phyloP scores from a whole-genome alignment of 1,284 basidiomycete species.

The Microbotryum saponariae region DNA sequence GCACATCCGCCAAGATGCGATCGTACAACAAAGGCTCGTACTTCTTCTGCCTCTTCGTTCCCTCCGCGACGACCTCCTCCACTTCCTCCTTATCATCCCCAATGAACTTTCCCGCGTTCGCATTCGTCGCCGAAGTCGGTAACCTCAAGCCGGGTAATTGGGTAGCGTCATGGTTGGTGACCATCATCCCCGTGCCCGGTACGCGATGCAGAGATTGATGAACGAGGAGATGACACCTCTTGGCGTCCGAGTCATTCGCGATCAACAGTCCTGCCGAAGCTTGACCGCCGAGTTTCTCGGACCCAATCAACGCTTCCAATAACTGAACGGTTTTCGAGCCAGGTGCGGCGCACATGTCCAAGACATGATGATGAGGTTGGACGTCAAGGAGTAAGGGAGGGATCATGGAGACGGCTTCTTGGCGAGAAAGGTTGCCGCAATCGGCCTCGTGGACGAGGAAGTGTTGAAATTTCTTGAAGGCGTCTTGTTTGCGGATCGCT shows the following conservation, averaged over 20 bases:
- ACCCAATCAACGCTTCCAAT: slow-evolving; percentile 60
- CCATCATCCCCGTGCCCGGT: slow-evolving; percentile 83
- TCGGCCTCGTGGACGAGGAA: slow-evolving; percentile 98
- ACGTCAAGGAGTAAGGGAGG: slow-evolving; percentile 92
- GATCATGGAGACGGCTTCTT: slow-evolving; percentile 98
- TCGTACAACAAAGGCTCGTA: slow-evolving; percentile 66
- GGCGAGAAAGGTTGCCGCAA: slow-evolving; percentile 90
- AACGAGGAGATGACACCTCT: slow-evolving; percentile 91
- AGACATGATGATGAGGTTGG: slow-evolving; percentile 78
- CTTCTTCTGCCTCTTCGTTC: slow-evolving; percentile 22
- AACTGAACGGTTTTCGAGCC: slow-evolving; percentile 95
- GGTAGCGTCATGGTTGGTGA: slow-evolving; percentile 92
- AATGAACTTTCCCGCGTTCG: slow-evolving; percentile 9
- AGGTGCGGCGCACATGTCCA: slow-evolving; percentile 99
- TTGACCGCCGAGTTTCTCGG: slow-evolving; percentile 49
- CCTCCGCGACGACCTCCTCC: slow-evolving; percentile 8
- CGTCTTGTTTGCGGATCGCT: slow-evolving; percentile 78
- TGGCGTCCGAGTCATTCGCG: slow-evolving; percentile 87
- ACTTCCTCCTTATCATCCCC: slow-evolving; percentile 23
- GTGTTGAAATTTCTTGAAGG: slow-evolving; percentile 92
- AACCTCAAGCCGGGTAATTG: slow-evolving; percentile 55
- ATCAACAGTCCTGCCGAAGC: slow-evolving; percentile 58
- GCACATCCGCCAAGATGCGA: slow-evolving; percentile 91
- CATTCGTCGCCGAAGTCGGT: not conserved
- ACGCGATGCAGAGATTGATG: slow-evolving; percentile 87